Evolutionary conservation across 495 filamentous ascomycete species (phyloP).

Genomic region (Hypoxylon crocopeplum): DNA sequence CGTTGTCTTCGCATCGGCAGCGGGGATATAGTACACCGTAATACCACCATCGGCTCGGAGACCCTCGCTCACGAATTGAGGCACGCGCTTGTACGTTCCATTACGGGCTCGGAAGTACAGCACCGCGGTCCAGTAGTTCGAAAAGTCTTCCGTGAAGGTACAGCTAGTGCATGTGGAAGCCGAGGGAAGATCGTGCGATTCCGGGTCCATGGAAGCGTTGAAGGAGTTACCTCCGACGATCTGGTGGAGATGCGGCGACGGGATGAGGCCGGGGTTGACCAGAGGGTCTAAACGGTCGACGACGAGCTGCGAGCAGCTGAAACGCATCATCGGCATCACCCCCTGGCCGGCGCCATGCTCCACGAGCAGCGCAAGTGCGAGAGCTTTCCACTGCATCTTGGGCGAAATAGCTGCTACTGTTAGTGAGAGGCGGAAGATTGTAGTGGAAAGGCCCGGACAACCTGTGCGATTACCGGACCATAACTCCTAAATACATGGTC

Average conservation of each 20-base stretch:
- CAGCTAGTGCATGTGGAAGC: conserved; percentile 45
- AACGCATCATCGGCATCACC: conserved; percentile 46
- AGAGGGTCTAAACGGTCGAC: conserved; percentile 71
- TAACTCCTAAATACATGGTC: conserved; percentile 33
- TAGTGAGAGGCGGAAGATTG: conserved; percentile 26
- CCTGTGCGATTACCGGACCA: conserved; percentile 18
- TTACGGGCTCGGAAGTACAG: conserved; percentile 51
- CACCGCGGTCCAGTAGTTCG: conserved; percentile 52
- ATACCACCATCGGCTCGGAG: conserved; percentile 47
- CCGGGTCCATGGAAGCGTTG: conserved; percentile 43
- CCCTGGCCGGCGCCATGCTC: conserved; percentile 41
- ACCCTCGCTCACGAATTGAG: conserved; percentile 45
- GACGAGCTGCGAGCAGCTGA: conserved; percentile 51
- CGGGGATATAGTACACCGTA: conserved; percentile 52
- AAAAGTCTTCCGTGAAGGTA: conserved; percentile 46
- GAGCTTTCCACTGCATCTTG: conserved; percentile 49
- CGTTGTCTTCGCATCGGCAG: conserved; percentile 26
- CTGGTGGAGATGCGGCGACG: conserved; percentile 50
- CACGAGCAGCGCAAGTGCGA: conserved; percentile 44
- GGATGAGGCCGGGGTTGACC: conserved; percentile 60
- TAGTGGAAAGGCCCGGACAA: conserved; percentile 4
- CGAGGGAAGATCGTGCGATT: conserved; percentile 34
- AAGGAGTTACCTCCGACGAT: conserved; percentile 51
- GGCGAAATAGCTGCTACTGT: conserved; percentile 26
- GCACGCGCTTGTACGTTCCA: conserved; percentile 50